A percentile compares a stretch with the other conserved stretches of the same genome.
phyloP scores from a whole-genome alignment of 202 grass and related monocot species.

The Elaeis oleifera region DNA sequence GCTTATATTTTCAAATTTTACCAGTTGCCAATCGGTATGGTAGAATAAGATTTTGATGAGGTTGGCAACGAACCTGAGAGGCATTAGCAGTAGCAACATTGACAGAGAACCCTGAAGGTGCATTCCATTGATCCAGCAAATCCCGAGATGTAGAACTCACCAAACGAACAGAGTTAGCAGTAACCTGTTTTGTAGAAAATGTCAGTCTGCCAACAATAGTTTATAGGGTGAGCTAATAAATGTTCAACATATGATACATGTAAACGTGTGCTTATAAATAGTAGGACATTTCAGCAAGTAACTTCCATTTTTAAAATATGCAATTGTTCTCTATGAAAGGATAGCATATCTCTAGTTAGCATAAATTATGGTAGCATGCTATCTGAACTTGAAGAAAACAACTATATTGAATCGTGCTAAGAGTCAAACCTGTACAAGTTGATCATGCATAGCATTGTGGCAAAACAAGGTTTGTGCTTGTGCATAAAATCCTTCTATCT shows the following conservation, averaged over 20 bases:
- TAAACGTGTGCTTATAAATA: too few relatives aligned
- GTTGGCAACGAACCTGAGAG: constrained; percentile 45
- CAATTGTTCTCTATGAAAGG: too few relatives aligned
- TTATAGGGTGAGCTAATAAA: too few relatives aligned
- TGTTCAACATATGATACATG: too few relatives aligned
- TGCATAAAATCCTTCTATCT: constrained; percentile 91
- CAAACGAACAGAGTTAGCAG: constrained; percentile 68
- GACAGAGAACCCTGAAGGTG: constrained; percentile 76
- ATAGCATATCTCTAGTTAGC: too few relatives aligned
- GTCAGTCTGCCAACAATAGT: neutral
- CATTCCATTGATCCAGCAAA: constrained; percentile 89
- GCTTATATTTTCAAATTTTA: too few relatives aligned
- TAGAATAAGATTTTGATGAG: too few relatives aligned
- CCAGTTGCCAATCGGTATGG: too few relatives aligned
- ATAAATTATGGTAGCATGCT: neutral
- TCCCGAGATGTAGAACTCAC: constrained; percentile 76
- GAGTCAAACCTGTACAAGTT: constrained; percentile 65
- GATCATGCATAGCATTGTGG: constrained; percentile 82
- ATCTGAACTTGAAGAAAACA: neutral
- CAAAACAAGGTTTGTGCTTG: constrained; percentile 89
- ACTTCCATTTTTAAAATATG: too few relatives aligned
- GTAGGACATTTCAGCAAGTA: too few relatives aligned
- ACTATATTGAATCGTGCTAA: neutral
- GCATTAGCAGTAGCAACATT: constrained; percentile 98
- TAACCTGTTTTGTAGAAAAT: constrained; percentile 45